Conservation (phyloP, 73 alveolate species). For the Paramecium biaurelia region DNA sequence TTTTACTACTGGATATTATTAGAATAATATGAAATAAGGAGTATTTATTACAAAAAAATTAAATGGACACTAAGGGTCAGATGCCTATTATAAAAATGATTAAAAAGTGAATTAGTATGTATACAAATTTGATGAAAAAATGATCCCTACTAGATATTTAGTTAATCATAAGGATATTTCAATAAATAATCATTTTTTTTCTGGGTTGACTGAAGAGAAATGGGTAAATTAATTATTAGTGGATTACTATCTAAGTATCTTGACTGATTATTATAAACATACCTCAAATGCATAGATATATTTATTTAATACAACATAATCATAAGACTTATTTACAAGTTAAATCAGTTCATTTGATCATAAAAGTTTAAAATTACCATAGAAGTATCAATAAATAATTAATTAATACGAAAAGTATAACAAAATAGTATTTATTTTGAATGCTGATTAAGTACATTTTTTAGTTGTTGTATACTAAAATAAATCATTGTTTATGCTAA, state of each 20-base stretch:
- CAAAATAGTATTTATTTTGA: not conserved
- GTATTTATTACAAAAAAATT: not conserved
- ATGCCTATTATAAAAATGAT: not conserved
- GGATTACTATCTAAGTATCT: not conserved
- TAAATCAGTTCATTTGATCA: not conserved
- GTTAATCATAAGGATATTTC: not conserved
- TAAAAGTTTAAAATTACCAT: not conserved
- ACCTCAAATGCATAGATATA: not conserved
- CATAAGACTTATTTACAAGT: not conserved
- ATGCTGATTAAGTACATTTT: constrained; percentile 17
- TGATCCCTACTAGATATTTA: not conserved
- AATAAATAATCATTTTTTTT: not conserved
- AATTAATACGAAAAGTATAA: not conserved
- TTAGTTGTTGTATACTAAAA: not conserved
- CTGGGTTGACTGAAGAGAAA: not conserved
- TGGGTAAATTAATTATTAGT: constrained; percentile 2
- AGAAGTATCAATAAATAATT: not conserved
- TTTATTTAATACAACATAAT: not conserved
- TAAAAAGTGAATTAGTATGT: not conserved
- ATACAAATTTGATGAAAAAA: not conserved
- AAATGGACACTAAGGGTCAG: not conserved
- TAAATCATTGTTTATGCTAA: not conserved
- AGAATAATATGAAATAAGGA: not conserved
- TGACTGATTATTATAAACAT: not conserved
- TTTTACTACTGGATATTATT: not conserved